Conservation (phyloP, 2,329 filamentous ascomycete genomes). For the Fusarium sp. region DNA sequence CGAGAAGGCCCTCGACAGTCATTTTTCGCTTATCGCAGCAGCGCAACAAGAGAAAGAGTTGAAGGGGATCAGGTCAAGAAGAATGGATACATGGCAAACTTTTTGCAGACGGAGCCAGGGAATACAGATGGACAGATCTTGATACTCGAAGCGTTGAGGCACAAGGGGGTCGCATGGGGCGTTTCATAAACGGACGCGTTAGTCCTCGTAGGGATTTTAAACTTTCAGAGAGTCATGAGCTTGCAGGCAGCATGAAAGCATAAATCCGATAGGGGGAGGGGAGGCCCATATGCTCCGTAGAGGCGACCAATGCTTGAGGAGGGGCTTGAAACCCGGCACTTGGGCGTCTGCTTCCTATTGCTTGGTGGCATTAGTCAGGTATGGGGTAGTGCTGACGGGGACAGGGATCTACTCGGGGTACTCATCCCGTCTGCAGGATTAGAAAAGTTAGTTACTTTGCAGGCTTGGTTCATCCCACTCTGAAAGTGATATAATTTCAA, state of each 20-base stretch:
- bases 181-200: constrained; percentile 2
- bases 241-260: background rate
- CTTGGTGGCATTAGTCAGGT: background rate
- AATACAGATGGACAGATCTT: background rate
- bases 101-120: background rate
- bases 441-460: background rate
- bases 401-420: background rate
- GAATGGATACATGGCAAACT: background rate
- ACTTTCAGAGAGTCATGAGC: background rate
- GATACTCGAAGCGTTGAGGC: background rate
- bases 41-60: background rate
- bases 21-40: background rate
- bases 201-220: background rate
- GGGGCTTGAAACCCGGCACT: background rate
- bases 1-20: constrained; percentile 6
- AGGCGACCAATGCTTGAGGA: background rate
- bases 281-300: background rate
- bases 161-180: background rate
- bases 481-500: background rate
- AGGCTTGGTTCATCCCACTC: background rate
- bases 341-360: background rate
- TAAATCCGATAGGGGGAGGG: background rate
- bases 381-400: background rate
- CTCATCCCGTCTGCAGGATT: background rate
- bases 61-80: background rate